Conservation (phyloP, 2,329 filamentous ascomycete genomes). For the Apiospora sp. region DNA sequence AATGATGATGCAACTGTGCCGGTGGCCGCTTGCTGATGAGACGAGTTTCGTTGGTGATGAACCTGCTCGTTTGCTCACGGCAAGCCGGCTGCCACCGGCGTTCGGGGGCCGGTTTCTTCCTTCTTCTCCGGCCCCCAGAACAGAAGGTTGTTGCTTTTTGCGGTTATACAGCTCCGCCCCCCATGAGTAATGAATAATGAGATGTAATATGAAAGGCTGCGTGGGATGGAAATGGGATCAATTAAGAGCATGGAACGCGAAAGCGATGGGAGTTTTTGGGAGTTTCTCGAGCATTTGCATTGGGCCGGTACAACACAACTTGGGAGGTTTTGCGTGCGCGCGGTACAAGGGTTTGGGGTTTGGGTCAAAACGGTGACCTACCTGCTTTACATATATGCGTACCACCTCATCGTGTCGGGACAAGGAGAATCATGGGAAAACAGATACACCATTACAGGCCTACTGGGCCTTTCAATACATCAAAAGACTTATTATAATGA, state of each 20-base stretch:
- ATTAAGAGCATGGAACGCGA: neutral
- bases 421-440: conserved; percentile 16
- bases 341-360: neutral
- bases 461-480: neutral
- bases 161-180: neutral
- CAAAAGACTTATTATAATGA: neutral
- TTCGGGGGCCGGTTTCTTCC: neutral
- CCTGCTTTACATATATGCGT: neutral
- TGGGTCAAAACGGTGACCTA: conserved; percentile 11
- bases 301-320: neutral
- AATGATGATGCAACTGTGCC: neutral
- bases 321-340: conserved; percentile 7
- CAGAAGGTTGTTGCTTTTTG: conserved; percentile 6
- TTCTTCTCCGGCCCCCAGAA: neutral
- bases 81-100: neutral
- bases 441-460: conserved; percentile 2
- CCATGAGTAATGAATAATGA: conserved; percentile 20
- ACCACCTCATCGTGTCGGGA: conserved; percentile 3
- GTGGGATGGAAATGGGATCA: neutral
- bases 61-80: conserved; percentile 8
- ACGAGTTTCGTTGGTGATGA: conserved; percentile 14
- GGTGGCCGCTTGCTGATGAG: neutral
- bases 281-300: conserved; percentile 26
- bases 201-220: neutral
- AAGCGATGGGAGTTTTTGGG: conserved; percentile 20